Evolutionary conservation across 2,329 filamentous ascomycete species (phyloP), one percentile per base, ranked within the genome.

Genomic region (Beauveria rudraprayagi): DNA sequence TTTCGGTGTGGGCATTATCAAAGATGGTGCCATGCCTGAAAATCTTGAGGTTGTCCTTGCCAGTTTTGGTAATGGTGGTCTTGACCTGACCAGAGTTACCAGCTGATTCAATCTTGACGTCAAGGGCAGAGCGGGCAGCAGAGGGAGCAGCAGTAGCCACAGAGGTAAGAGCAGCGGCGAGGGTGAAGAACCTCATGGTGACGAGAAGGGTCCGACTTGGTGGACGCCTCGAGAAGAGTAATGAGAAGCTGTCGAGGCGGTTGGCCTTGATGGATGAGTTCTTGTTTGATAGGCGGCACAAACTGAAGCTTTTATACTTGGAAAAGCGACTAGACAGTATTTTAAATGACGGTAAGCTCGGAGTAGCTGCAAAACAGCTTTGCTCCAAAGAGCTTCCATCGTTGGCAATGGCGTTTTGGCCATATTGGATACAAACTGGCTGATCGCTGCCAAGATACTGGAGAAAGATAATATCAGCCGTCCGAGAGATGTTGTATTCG

Each of bases 11-110:
- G 3, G 73, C 68, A 56, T 74, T 71, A 65, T 81, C 79, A 47
- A 82, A 69, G 65, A 82, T 74, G 51, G 76, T 79, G 40, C 79
- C 79, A 52, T 75, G 75, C 69, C 75, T 80, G 64, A 82, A 71
- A 51, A 82, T 66, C 68, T 79, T 79, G 62, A 82, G 64, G 56
- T 71, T 70, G 54, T 69, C 69, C 51, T 70, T 69, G 53, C 78
- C 78, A 34, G 69, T 78, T 72, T 82, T 82, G 64, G 75, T 80
- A 61, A 82, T 70, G 44, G 69, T 69, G n/a, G 78, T 75, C 70
- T 78, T 78, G 66, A 82, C 71, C 54, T 57, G n/a, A 47, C 72
- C 72, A 41, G 77, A 75, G 69, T 80, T 80, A 60, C 74, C 76
- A n/a, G 73, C 67, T 63, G 74, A 70, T 66, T 75, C 70, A 53